Conservation (phyloP, 441 rosid species). For the Melianthus villosus region DNA sequence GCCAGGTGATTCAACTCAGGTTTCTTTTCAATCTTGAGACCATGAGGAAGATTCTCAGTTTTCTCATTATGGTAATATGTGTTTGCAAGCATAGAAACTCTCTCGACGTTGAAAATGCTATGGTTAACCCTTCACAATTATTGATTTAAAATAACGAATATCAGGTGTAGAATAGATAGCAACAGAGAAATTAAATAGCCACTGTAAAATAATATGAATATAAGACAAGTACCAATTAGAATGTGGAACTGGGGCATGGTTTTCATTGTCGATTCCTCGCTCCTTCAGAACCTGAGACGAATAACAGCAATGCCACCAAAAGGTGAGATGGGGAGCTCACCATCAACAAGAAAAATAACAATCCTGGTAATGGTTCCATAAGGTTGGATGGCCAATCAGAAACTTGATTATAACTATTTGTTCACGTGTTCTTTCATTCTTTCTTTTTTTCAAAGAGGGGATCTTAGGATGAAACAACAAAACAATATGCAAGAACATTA, state of each 20-base stretch:
- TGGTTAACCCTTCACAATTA: constrained; percentile 34
- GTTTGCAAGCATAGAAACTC: constrained; percentile 27
- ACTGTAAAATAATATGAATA: not conserved
- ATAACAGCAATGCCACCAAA: too few relatives aligned
- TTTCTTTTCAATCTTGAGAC: constrained; percentile 32
- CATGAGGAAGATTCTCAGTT: constrained; percentile 26
- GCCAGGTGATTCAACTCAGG: constrained; percentile 29
- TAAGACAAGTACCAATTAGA: constrained; percentile 38
- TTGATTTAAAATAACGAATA: too few relatives aligned
- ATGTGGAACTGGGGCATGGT: constrained; percentile 24
- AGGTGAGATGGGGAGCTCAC: too few relatives aligned
- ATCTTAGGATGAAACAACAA: too few relatives aligned
- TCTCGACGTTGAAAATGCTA: constrained; percentile 22
- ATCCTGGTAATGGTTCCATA: too few relatives aligned
- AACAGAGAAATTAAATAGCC: not conserved
- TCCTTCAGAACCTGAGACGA: constrained; percentile 54
- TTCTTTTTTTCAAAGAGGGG: too few relatives aligned
- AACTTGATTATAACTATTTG: too few relatives aligned
- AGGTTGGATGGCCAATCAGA: too few relatives aligned
- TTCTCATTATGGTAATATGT: constrained; percentile 18
- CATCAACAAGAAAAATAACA: too few relatives aligned
- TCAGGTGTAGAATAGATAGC: too few relatives aligned
- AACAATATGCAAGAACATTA: too few relatives aligned
- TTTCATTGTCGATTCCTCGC: constrained; percentile 38
- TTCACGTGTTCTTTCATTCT: too few relatives aligned